A percentile compares a stretch with the other conserved stretches of the same genome.
These are phyloP conservation scores for Phaffia australis DNA, from an alignment of 768 basidiomycete genomes.

Conservation along the genomic window DNA sequence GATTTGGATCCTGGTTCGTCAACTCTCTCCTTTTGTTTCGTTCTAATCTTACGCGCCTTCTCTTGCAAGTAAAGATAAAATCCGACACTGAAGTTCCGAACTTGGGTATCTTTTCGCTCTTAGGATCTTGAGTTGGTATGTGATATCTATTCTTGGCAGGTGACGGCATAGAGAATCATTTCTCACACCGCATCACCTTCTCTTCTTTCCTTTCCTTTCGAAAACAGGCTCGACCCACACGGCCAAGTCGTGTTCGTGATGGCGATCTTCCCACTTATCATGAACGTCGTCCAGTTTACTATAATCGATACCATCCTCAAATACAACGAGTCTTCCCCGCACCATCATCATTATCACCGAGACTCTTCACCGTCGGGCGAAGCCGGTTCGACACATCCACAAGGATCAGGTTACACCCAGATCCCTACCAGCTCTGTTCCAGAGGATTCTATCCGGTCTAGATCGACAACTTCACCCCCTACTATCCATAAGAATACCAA, in stretches of 20 bases:
- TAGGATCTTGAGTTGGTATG: conserved; percentile 15
- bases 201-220: neutral
- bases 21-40: conserved; percentile 1
- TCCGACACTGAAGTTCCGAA: too few relatives aligned
- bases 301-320: conserved; percentile 19
- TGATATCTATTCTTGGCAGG: neutral
- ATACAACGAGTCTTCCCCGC: conserved; percentile 2
- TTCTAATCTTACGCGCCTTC: neutral
- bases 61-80: too few relatives aligned
- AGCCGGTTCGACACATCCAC: too few relatives aligned
- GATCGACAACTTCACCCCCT: too few relatives aligned
- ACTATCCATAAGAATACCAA: too few relatives aligned
- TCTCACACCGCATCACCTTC: neutral
- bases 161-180: neutral
- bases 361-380: too few relatives aligned
- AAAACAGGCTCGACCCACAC: conserved; percentile 2
- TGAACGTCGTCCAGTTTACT: conserved; percentile 24
- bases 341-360: neutral
- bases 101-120: neutral
- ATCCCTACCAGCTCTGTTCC: too few relatives aligned
- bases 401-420: too few relatives aligned
- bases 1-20: conserved; percentile 16
- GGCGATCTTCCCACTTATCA: conserved; percentile 20
- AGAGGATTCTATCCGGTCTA: too few relatives aligned
- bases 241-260: conserved; percentile 22